phyloP scores from a whole-genome alignment of 305 asterid genomes.

The Fraxinus greggii region DNA sequence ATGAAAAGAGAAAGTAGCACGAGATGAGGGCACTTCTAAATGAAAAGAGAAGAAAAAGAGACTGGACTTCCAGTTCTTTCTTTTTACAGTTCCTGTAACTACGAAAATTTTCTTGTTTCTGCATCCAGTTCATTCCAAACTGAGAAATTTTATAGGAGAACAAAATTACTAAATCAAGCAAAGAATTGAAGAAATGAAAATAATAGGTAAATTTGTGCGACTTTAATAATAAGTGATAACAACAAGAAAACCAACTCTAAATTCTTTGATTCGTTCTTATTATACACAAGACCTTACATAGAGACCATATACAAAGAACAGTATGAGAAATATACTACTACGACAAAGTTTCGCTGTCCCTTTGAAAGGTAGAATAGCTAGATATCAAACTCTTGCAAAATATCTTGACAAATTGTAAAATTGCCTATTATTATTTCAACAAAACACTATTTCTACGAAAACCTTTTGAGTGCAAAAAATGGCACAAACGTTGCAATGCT shows the following conservation, averaged over 20 bases:
- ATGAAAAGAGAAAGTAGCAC: neutral
- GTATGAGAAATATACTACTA: neutral
- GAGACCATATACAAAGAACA: neutral
- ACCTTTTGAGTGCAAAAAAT: neutral
- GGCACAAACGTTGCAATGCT: neutral
- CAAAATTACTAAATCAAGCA: neutral
- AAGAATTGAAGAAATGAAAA: neutral
- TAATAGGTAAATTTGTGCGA: neutral
- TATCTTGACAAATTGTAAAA: neutral
- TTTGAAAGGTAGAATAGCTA: neutral
- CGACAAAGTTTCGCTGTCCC: neutral
- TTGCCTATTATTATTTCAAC: neutral
- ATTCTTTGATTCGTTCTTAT: neutral
- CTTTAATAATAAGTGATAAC: neutral
- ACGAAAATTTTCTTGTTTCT: neutral
- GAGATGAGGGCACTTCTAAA: neutral
- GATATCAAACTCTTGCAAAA: neutral
- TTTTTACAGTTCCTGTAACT: neutral
- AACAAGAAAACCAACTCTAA: neutral
- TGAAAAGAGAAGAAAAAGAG: neutral
- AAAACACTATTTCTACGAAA: neutral
- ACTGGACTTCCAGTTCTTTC: neutral
- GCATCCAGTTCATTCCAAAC: neutral
- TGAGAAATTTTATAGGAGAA: neutral
- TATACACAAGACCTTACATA: neutral